These are phyloP conservation scores for Aureobasidium sp. DNA, from an alignment of 2,329 filamentous ascomycete species.

Conservation along the genomic window DNA sequence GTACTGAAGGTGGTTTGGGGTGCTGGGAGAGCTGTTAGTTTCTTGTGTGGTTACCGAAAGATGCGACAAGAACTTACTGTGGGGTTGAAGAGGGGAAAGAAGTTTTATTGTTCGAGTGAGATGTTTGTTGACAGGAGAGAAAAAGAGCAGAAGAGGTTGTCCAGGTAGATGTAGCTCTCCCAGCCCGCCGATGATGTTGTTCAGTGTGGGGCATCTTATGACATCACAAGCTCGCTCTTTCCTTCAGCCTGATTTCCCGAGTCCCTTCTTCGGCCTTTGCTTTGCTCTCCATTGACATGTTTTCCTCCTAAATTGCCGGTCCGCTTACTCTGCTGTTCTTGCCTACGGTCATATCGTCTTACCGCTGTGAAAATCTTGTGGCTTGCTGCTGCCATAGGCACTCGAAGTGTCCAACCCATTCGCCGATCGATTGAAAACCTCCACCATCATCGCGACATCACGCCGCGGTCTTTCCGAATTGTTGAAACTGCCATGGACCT, in stretches of 20 bases:
- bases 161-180: not conserved
- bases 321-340: not conserved
- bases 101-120: not conserved
- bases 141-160: not conserved
- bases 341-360: not conserved
- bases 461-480: slow-evolving; percentile 1
- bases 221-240: slow-evolving; percentile 1
- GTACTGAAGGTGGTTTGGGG: not conserved
- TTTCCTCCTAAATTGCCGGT: not conserved
- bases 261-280: not conserved
- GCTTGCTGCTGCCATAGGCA: not conserved
- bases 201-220: not conserved
- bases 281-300: not conserved
- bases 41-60: not conserved
- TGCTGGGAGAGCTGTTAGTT: not conserved
- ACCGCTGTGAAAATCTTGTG: not conserved
- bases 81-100: not conserved
- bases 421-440: not conserved
- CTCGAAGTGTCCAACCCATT: not conserved
- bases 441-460: not conserved
- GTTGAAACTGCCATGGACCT: not conserved
- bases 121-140: slow-evolving; percentile 7
- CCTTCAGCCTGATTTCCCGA: slow-evolving; percentile 7
- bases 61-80: not conserved
- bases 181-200: slow-evolving; percentile 9